Conservation (phyloP, 1,284 basidiomycete genomes). For the Gomphus bonarii region DNA sequence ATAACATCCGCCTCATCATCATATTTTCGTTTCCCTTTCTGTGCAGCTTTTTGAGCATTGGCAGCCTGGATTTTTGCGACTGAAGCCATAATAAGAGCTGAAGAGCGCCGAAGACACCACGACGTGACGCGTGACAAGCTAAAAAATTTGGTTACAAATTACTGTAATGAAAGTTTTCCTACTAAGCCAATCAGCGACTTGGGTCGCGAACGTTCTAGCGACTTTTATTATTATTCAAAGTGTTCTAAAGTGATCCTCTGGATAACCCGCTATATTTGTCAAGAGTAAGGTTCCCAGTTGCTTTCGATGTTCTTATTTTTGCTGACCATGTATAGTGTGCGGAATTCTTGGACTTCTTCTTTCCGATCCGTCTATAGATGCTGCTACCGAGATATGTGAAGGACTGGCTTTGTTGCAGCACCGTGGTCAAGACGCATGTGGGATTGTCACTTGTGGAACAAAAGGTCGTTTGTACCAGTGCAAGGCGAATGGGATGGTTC, state of each 20-base stretch:
- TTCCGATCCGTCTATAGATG: constrained; percentile 67
- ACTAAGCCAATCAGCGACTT: background rate
- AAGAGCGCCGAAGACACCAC: background rate
- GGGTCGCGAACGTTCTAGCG: background rate
- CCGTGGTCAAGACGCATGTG: constrained; percentile 96
- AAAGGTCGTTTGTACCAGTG: constrained; percentile 96
- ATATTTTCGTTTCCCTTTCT: constrained; percentile 50
- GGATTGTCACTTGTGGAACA: constrained; percentile 92
- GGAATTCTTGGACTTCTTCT: constrained; percentile 81
- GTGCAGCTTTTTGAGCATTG: constrained; percentile 42
- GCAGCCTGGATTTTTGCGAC: constrained; percentile 52
- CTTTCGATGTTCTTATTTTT: background rate
- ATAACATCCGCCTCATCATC: constrained; percentile 40
- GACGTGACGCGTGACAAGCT: background rate
- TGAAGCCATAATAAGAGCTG: constrained; percentile 43
- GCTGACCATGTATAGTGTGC: constrained; percentile 49
- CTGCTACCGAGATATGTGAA: constrained; percentile 82
- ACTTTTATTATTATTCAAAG: background rate
- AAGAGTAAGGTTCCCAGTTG: constrained; percentile 29
- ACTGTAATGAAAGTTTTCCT: background rate
- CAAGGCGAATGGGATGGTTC: constrained; percentile 99
- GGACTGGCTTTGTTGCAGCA: constrained; percentile 88
- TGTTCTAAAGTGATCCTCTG: background rate
- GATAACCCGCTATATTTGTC: background rate
- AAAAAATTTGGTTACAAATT: no score